Evolutionary conservation across 2,329 filamentous ascomycete genomes (phyloP).

Genomic region (Colletotrichum sp.): DNA sequence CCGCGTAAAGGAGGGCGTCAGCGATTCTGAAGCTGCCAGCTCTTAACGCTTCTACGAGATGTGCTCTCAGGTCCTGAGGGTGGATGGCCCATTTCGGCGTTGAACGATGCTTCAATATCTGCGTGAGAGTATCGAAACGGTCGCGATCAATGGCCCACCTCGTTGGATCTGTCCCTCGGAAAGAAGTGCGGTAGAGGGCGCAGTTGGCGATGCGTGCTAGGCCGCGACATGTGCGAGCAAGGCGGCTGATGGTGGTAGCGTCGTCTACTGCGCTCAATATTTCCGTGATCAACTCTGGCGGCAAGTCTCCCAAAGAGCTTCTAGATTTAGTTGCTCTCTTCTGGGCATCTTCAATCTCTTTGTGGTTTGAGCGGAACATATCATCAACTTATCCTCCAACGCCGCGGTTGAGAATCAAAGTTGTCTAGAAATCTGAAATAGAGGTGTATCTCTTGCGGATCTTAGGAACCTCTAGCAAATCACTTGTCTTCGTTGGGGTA

Average conservation of each 20-base stretch:
- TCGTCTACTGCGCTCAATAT: not conserved
- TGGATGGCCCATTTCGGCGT: not conserved
- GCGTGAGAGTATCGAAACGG: not conserved
- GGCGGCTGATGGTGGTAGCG: not conserved
- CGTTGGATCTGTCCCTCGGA: not conserved
- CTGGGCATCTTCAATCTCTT: not conserved
- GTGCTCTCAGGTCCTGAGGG: not conserved
- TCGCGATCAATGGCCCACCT: not conserved
- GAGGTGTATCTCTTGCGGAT: not conserved
- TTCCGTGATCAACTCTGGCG: not conserved
- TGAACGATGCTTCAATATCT: not conserved
- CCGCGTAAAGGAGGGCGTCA: not conserved
- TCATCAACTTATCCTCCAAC: accelerated
- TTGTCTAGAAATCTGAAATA: too few relatives aligned
- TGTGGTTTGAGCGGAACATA: accelerated
- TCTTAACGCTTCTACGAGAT: not conserved
- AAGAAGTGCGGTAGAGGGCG: not conserved
- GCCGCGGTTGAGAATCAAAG: not conserved
- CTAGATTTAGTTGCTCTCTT: accelerated
- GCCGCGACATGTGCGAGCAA: not conserved
- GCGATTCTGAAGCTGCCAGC: not conserved
- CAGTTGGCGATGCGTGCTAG: not conserved
- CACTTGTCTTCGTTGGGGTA: accelerated
- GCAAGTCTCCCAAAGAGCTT: not conserved
- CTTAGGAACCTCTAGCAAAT: not conserved